phyloP scores from a whole-genome alignment of 768 basidiomycete genomes.

The Rhizopogon vinicolor region DNA sequence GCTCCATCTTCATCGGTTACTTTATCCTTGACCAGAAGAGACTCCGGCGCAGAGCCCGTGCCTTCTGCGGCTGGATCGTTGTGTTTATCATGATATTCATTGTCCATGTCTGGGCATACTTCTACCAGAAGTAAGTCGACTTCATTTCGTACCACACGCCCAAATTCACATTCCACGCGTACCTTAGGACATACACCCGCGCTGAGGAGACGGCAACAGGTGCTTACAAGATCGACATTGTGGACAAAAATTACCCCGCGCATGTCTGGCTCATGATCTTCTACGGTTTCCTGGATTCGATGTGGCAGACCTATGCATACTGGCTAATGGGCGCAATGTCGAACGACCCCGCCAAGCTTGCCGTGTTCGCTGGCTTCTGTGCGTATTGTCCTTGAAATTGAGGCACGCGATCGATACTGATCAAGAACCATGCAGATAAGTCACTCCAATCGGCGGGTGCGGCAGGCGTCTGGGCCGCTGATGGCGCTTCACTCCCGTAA shows the following conservation, averaged over 20 bases:
- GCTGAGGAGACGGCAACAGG: conserved; percentile 30
- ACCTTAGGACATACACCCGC: conserved; percentile 54
- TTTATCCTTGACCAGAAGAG: conserved; percentile 53
- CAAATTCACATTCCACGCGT: background rate
- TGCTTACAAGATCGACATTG: conserved; percentile 50
- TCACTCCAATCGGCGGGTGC: conserved; percentile 73
- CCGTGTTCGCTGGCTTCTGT: conserved; percentile 83
- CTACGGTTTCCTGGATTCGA: conserved; percentile 74
- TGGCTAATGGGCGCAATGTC: conserved; percentile 89
- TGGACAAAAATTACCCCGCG: conserved; percentile 48
- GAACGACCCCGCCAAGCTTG: conserved; percentile 74
- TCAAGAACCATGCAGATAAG: conserved; percentile 42
- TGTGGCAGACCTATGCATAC: conserved; percentile 84
- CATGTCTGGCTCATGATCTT: conserved; percentile 64
- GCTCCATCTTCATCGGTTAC: conserved; percentile 67
- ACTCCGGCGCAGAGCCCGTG: conserved; percentile 61
- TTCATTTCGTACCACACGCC: background rate
- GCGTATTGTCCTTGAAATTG: conserved; percentile 23
- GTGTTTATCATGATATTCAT: conserved; percentile 62
- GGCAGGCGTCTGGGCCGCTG: conserved; percentile 69
- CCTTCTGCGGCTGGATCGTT: conserved; percentile 65
- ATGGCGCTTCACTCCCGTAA: conserved; percentile 59
- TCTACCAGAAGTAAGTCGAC: conserved; percentile 61
- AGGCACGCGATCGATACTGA: background rate
- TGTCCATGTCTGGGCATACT: conserved; percentile 74